These are phyloP conservation scores for Cyclotella sp. DNA, from an alignment of 108 stramenopile species.

Conservation along the genomic window DNA sequence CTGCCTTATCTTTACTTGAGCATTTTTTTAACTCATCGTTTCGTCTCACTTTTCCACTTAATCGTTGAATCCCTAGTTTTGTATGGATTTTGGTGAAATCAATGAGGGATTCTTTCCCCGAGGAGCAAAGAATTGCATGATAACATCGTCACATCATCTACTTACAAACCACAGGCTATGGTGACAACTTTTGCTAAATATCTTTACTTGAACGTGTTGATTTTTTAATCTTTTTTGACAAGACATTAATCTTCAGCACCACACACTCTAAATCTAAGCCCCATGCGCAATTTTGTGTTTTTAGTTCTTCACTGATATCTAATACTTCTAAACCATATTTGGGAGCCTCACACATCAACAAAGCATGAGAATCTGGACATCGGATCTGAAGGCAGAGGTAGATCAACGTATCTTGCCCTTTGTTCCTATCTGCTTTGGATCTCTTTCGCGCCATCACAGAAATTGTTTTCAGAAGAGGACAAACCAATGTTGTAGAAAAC, in stretches of 20 bases:
- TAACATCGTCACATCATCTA: no score
- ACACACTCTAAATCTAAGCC: slow-evolving; percentile 62
- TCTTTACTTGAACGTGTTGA: not conserved
- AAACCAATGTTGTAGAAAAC: slow-evolving; percentile 66
- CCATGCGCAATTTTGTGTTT: slow-evolving; percentile 43
- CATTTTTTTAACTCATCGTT: slow-evolving; percentile 8
- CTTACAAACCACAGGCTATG: not conserved
- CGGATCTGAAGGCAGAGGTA: slow-evolving; percentile 76
- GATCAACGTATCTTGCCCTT: slow-evolving; percentile 30
- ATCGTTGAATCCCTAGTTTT: slow-evolving; percentile 4
- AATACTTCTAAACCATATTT: slow-evolving; percentile 51
- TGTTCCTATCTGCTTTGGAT: not conserved
- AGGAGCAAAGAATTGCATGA: no score
- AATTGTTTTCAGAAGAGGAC: slow-evolving; percentile 66
- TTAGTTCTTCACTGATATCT: slow-evolving; percentile 56
- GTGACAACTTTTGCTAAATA: not conserved
- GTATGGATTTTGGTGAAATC: slow-evolving; percentile 40
- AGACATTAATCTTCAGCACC: slow-evolving; percentile 47
- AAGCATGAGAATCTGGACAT: slow-evolving; percentile 63
- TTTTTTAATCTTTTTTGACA: not conserved
- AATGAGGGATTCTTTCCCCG: not conserved
- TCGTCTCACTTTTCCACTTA: not conserved
- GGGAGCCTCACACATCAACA: slow-evolving; percentile 54
- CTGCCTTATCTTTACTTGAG: not conserved
- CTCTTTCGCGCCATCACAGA: slow-evolving; percentile 47